A percentile compares a stretch with the other conserved stretches of the same genome.
Conservation (phyloP, 2,329 filamentous ascomycete species). For the Orbilia oligospora region DNA sequence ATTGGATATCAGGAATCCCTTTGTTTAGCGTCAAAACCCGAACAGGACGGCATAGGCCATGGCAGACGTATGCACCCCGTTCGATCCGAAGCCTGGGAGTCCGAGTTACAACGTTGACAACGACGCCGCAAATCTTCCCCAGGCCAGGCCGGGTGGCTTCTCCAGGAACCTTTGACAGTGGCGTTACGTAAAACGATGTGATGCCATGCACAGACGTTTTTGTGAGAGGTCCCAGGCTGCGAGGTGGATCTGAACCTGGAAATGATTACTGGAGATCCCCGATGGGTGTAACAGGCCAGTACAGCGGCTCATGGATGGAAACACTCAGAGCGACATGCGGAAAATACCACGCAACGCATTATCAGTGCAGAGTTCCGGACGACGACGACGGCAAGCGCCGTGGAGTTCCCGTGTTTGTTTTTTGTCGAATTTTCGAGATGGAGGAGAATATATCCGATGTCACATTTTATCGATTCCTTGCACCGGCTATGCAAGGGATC, state of each 20-base stretch:
- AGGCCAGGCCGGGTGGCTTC: conserved; percentile 13
- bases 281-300: background rate
- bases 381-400: conserved; percentile 7
- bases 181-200: conserved; percentile 34
- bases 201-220: conserved; percentile 26
- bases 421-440: background rate
- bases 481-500: background rate
- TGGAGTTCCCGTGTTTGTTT: conserved; percentile 2
- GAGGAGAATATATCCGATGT: background rate
- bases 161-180: conserved; percentile 22
- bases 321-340: background rate
- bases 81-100: conserved; percentile 16
- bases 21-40: conserved; percentile 16
- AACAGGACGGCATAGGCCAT: conserved; percentile 21
- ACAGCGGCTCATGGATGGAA: too few species aligned
- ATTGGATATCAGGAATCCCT: conserved; percentile 28
- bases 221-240: conserved; percentile 25
- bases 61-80: conserved; percentile 27
- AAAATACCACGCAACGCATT: conserved; percentile 33
- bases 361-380: conserved; percentile 7
- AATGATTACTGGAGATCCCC: conserved; percentile 17
- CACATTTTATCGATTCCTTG: conserved; percentile 2
- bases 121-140: conserved; percentile 8
- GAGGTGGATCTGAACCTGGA: conserved; percentile 22
- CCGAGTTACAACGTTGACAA: background rate